Evolutionary conservation across 2,329 filamentous ascomycete genomes (phyloP), one percentile per base, ranked within the genome.

Genomic region (Pestalotiopsis sp.): DNA sequence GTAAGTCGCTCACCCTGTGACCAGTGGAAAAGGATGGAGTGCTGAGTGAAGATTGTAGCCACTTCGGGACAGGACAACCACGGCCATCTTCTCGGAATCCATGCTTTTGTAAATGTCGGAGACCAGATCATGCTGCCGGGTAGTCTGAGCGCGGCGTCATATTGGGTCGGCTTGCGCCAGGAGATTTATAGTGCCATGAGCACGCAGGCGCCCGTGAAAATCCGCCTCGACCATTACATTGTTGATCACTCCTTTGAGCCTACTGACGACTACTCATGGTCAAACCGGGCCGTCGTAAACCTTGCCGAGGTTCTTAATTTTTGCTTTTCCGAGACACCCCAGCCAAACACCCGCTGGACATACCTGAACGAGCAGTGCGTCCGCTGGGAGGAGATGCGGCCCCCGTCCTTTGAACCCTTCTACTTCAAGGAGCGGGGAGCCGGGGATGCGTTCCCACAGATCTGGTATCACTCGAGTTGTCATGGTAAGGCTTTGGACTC

Each of bases 231-330:
- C 14, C 81, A 85, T 60, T 81, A 79, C 25, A 83, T 88, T 45
- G 82, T 88, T 56, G 85, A 88, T 72, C 82, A 83, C n/a, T 83
- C 82, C 0, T 80, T 87, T 11, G 78, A 81, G 1, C 77, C 81
- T 0, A 80, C 82, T 0, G 83, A 84, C 58, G 88, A 90, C 70
- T 85, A 84, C 69, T 82, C 81, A 0, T 90, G 88, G 88, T 85
- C 88, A 1, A 90, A 91, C 75, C 83, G 88, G 17, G 86, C 89
- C 17, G 84, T 91, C 0, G 83, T 89, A 3, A 86, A 89, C 72
- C 88, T 88, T 66, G 88, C 88, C n/a, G 87, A 90, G 70, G 87
- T 91, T 1, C 78, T 91, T 17, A 87, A 90, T 70, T 90, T 86
- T 72, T 91, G 89, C 74, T 91, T 90, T 71, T 83, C 84, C 1